A percentile compares a stretch with the other conserved stretches of the same genome.
phyloP scores from a whole-genome alignment of 352 stramenopile species.

The Poterioochromonas sp. region DNA sequence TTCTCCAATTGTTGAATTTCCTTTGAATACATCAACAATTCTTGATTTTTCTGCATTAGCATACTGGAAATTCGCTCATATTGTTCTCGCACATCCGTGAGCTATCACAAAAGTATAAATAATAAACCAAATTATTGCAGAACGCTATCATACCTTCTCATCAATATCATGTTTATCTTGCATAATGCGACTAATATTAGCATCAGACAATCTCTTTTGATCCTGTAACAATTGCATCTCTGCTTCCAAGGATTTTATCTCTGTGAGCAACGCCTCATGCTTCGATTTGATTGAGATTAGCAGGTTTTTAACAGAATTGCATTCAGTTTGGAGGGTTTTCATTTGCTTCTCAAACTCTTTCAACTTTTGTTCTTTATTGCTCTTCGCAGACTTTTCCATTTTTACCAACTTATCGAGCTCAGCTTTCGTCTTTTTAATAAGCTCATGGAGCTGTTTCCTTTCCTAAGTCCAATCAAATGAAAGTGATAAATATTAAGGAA shows the following conservation, averaged over 20 bases:
- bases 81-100: constrained; percentile 51
- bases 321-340: constrained; percentile 39
- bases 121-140: neutral
- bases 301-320: constrained; percentile 39
- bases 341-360: constrained; percentile 53
- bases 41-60: constrained; percentile 24
- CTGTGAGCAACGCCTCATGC: constrained; percentile 23
- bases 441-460: constrained; percentile 47
- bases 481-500: neutral
- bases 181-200: constrained; percentile 13
- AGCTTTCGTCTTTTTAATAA: constrained; percentile 54
- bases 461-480: neutral
- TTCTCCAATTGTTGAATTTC: constrained; percentile 35
- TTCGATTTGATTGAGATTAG: neutral
- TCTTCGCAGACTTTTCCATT: constrained; percentile 56
- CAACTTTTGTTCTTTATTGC: constrained; percentile 55
- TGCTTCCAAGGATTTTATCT: constrained; percentile 13
- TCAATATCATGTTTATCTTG: constrained; percentile 42
- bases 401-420: constrained; percentile 59
- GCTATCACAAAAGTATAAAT: no score
- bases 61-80: constrained; percentile 56
- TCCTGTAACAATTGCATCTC: constrained; percentile 21
- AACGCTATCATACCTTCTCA: constrained; percentile 33
- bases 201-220: constrained; percentile 25
- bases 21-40: constrained; percentile 28